Evolutionary conservation across 179 eudicot species (phyloP).

Genomic region (Sideroxylon spinosum): DNA sequence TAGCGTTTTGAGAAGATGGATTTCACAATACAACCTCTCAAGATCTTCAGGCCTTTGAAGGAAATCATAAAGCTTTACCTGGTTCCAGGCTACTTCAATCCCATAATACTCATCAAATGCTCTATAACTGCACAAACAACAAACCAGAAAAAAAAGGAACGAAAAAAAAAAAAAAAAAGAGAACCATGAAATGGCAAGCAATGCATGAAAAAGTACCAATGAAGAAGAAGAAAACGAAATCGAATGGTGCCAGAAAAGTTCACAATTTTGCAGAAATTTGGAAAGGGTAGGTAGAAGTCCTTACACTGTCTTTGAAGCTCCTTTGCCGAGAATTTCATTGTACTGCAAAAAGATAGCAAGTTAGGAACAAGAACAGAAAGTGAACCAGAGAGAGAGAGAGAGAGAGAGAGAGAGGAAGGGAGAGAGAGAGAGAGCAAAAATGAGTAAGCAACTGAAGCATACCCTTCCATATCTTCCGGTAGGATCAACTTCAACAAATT

Average conservation of each 20-base stretch:
- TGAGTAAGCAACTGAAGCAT: slow-evolving; percentile 13
- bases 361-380: slow-evolving; percentile 3
- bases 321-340: slow-evolving; percentile 82
- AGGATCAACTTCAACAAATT: slow-evolving; percentile 85
- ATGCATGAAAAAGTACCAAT: no score
- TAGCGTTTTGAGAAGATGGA: slow-evolving; percentile 58
- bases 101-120: slow-evolving; percentile 77
- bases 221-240: not conserved
- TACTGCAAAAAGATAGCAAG: slow-evolving; percentile 46
- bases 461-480: slow-evolving; percentile 92
- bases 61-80: slow-evolving; percentile 58
- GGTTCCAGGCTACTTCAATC: slow-evolving; percentile 75
- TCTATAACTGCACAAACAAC: slow-evolving; percentile 33
- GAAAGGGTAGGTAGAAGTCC: slow-evolving; percentile 12
- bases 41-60: slow-evolving; percentile 54
- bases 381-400: not conserved
- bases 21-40: slow-evolving; percentile 56
- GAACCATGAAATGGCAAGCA: slow-evolving; percentile 7
- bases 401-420: not conserved
- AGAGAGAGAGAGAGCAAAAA: not conserved
- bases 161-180: not conserved
- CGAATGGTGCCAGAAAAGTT: not conserved
- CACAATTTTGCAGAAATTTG: slow-evolving; percentile 6
- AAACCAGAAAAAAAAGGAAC: not conserved
- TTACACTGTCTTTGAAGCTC: slow-evolving; percentile 90